phyloP scores from a whole-genome alignment of 257 asterid species.

The Salvia rosmarinus region DNA sequence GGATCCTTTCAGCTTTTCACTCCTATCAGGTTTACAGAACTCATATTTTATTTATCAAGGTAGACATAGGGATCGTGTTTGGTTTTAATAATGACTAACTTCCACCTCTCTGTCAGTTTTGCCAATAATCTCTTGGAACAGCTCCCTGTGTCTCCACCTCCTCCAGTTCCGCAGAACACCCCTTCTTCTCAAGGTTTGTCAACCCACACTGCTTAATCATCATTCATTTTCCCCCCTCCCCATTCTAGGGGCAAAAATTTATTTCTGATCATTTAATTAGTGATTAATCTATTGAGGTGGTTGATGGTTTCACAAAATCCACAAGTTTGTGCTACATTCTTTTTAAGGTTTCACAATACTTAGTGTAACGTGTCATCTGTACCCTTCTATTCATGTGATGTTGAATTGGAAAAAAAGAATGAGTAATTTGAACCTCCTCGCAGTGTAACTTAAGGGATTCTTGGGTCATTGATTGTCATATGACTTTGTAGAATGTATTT shows the following conservation, averaged over 20 bases:
- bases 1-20: slow-evolving; percentile 94
- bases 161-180: slow-evolving; percentile 55
- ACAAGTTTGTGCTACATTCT: neutral
- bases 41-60: slow-evolving; percentile 24
- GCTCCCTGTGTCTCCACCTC: slow-evolving; percentile 75
- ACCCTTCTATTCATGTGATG: neutral
- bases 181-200: slow-evolving; percentile 59
- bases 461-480: slow-evolving; percentile 12
- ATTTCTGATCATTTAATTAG: slow-evolving; percentile 6
- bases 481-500: neutral
- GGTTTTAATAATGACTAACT: slow-evolving; percentile 33
- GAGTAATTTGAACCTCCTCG: slow-evolving; percentile 16
- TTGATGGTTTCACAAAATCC: slow-evolving; percentile 12
- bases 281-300: neutral
- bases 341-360: neutral
- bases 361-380: neutral
- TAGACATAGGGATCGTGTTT: slow-evolving; percentile 15
- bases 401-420: neutral
- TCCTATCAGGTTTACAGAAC: slow-evolving; percentile 75
- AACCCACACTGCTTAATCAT: slow-evolving; percentile 3
- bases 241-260: slow-evolving; percentile 1
- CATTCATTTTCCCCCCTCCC: neutral
- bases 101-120: slow-evolving; percentile 60
- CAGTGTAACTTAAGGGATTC: slow-evolving; percentile 13
- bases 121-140: slow-evolving; percentile 53